Conservation (phyloP, 495 filamentous ascomycete species). For the Talaromyces stipitatus region DNA sequence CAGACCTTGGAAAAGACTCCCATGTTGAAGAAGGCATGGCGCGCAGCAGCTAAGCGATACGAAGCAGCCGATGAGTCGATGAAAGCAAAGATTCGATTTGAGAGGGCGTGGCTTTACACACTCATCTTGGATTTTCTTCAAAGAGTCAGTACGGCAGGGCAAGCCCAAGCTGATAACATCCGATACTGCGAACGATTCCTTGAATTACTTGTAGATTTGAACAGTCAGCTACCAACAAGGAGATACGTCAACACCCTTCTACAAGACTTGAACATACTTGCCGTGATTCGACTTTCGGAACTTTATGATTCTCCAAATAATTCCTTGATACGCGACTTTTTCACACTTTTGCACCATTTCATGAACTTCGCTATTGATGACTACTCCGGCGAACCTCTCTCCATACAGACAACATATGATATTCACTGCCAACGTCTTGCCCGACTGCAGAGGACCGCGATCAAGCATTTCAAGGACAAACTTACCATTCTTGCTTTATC, state of each 20-base stretch:
- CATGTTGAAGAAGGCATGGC: slow-evolving; percentile 82
- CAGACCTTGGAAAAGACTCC: slow-evolving; percentile 58
- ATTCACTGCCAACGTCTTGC: slow-evolving; percentile 68
- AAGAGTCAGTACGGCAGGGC: slow-evolving; percentile 53
- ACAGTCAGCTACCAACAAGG: slow-evolving; percentile 89
- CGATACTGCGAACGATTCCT: slow-evolving; percentile 88
- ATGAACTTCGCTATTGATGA: slow-evolving; percentile 86
- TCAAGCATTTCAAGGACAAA: slow-evolving; percentile 85
- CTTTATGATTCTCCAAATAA: slow-evolving; percentile 68
- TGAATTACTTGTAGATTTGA: slow-evolving; percentile 82
- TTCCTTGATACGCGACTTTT: slow-evolving; percentile 74
- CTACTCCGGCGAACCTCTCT: slow-evolving; percentile 71
- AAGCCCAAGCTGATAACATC: slow-evolving; percentile 51
- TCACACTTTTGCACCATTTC: slow-evolving; percentile 73
- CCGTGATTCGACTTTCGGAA: slow-evolving; percentile 73
- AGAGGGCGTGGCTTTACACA: slow-evolving; percentile 88
- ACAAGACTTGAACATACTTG: slow-evolving; percentile 82
- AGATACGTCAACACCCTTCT: slow-evolving; percentile 88
- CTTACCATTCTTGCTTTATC: slow-evolving; percentile 84
- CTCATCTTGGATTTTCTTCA: slow-evolving; percentile 77
- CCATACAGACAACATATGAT: slow-evolving; percentile 66
- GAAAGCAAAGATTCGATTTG: slow-evolving; percentile 77
- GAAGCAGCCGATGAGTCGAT: slow-evolving; percentile 75
- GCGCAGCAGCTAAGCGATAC: slow-evolving; percentile 75
- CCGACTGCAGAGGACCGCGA: slow-evolving; percentile 68